Evolutionary conservation across 2,329 filamentous ascomycete genomes (phyloP).

Genomic region (Neopestalotiopsis sp.): DNA sequence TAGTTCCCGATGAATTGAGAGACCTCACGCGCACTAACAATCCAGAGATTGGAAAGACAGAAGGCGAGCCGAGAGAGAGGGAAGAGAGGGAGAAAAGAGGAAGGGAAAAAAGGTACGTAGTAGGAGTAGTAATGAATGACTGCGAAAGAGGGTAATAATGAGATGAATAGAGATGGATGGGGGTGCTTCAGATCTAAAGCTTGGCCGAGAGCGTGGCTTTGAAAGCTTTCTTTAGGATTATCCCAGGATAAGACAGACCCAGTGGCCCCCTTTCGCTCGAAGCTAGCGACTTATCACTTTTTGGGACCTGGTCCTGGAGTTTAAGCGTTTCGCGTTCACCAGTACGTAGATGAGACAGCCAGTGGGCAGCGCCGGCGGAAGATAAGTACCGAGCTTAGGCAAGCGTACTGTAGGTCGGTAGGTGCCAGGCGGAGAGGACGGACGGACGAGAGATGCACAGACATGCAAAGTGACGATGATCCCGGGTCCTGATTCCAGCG

Average conservation of each 20-base stretch:
- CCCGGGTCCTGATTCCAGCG: background rate
- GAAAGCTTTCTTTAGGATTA: constrained; percentile 12
- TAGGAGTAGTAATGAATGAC: constrained; percentile 1
- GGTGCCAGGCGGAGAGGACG: background rate
- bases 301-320: constrained; percentile 1
- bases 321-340: constrained; percentile 11
- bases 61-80: background rate
- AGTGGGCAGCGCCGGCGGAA: background rate
- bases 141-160: background rate
- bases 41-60: background rate
- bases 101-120: background rate
- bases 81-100: background rate
- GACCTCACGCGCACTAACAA: background rate
- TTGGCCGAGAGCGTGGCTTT: background rate
- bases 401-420: background rate
- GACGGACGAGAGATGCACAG: background rate
- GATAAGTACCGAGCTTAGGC: constrained; percentile 5
- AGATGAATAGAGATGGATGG: constrained; percentile 6
- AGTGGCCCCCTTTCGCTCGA: constrained; percentile 6
- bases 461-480: constrained; percentile 6
- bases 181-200: constrained; percentile 5
- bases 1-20: background rate
- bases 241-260: background rate
- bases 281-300: constrained; percentile 9
- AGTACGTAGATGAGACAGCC: constrained; percentile 15